Evolutionary conservation across 352 stramenopile species (phyloP).

Genomic region (Bremia lactucae): DNA sequence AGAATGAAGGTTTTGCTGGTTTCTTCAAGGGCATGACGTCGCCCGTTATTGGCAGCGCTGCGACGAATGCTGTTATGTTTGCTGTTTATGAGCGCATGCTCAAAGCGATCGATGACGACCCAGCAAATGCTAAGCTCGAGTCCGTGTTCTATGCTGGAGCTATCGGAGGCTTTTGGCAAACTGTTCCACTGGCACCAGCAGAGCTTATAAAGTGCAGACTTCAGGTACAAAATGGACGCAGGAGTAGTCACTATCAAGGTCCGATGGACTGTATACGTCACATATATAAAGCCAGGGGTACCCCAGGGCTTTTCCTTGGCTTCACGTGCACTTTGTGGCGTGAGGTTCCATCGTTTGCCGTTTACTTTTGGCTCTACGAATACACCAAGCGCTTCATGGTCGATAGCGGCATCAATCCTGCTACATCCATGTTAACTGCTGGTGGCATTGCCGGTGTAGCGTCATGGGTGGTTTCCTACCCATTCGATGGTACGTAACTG

Average conservation of each 20-base stretch:
- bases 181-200: conserved; percentile 54
- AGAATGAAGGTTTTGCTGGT: conserved; percentile 58
- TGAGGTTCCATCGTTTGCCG: conserved; percentile 71
- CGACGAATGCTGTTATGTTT: conserved; percentile 85
- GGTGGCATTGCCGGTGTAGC: conserved; percentile 63
- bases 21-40: conserved; percentile 84
- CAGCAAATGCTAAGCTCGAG: conserved; percentile 37
- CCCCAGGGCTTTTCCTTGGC: conserved; percentile 58
- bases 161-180: conserved; percentile 71
- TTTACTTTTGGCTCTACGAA: conserved; percentile 83
- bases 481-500: conserved; percentile 58
- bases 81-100: conserved; percentile 67
- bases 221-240: conserved; percentile 61
- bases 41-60: conserved; percentile 69
- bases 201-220: conserved; percentile 80
- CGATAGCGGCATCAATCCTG: conserved; percentile 32
- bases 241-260: conserved; percentile 42
- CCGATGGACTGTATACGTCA: conserved; percentile 69
- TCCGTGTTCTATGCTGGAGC: conserved; percentile 64
- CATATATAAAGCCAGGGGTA: conserved; percentile 48
- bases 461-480: conserved; percentile 76
- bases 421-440: conserved; percentile 74
- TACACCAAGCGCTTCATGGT: conserved; percentile 66
- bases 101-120: conserved; percentile 43
- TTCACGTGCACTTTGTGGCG: conserved; percentile 65